Base-by-base conservation (phyloP, 202 grass and related monocot genomes). In the Zizania palustris region DNA sequence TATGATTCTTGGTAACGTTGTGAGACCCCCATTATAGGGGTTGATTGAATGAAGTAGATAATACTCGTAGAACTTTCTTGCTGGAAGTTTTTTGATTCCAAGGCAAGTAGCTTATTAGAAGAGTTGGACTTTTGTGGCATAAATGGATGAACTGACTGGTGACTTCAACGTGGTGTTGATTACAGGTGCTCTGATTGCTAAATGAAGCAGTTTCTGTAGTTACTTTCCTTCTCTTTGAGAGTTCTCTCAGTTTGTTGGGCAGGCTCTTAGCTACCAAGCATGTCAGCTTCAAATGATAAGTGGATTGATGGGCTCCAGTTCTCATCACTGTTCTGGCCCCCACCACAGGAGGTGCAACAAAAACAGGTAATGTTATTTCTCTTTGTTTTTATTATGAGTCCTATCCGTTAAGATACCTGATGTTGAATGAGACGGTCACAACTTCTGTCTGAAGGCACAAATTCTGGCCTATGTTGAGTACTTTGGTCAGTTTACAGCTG, bases 391-490 rank as follows among this genome's bases (percentile, higher is more conserved):
- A 16, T 71, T 48, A 57, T 60, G 22, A 67, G 16, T 28, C 7
- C 11, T 66, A 20, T 66, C 73, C 46, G 16, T 76, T 73, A 39
- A 16, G 51, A 38, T 75, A 56, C 22, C 45, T 72, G 14, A 63
- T 81, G 36, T n/a, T 54, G 39, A 49, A 73, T 66, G 41, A 10
- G 41, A 45, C 63, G 48, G 46, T 60, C 20, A 5, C 11, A 1
- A 61, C 45, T 67, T 56, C 76, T 90, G 45, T 81, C 40, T 69
- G 37, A 85, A 99, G 96, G 96, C 77, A 82, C 96, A 99, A 93
- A 88, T 89, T 73, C 74, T 89, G 82, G 96, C 96, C 78, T 99
- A 96, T 73, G 92, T 99, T 59, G 92, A 99, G 85, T 99, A 93
- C 78, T 91, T 99, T 87, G 96, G 89, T 65, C 96, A 99, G 76